These are phyloP conservation scores for Cornus kousa DNA, from an alignment of 148 eudicot genomes.

Conservation along the genomic window DNA sequence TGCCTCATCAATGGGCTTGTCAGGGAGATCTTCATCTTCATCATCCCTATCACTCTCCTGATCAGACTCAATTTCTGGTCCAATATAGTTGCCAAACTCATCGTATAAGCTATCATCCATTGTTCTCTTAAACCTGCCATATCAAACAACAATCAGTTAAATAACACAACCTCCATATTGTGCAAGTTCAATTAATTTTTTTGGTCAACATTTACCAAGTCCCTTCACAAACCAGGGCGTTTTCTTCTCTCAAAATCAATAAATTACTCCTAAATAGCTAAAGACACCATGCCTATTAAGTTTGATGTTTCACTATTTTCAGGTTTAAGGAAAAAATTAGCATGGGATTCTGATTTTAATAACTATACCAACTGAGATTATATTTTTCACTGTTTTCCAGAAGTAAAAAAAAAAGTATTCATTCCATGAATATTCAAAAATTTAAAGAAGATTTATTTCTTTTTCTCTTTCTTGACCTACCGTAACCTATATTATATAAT, in stretches of 20 bases:
- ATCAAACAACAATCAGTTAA: background rate
- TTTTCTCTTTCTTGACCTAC: no score
- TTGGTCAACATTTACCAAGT: background rate
- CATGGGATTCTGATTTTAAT: no score
- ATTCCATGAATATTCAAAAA: no score
- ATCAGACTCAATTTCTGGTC: slow-evolving; percentile 96
- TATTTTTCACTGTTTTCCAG: no score
- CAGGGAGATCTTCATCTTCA: slow-evolving; percentile 53
- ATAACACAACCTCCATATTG: background rate
- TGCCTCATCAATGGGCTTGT: slow-evolving; percentile 38
- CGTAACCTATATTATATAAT: no score
- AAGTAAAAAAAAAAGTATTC: no score
- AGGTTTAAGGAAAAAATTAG: background rate
- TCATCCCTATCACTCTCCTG: slow-evolving; percentile 62
- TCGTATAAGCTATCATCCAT: slow-evolving; percentile 97
- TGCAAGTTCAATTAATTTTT: no score
- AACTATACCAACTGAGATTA: no score
- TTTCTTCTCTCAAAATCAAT: no score
- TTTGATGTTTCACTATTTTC: background rate
- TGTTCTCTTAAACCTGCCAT: slow-evolving; percentile 21
- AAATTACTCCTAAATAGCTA: no score
- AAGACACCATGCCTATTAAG: no score
- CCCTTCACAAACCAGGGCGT: background rate
- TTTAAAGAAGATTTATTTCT: no score
- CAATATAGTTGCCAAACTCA: slow-evolving; percentile 98